Percentiles rank a stretch among this genome's conserved stretches.
phyloP scores from a whole-genome alignment of 768 basidiomycete genomes.

The Imleria badia region DNA sequence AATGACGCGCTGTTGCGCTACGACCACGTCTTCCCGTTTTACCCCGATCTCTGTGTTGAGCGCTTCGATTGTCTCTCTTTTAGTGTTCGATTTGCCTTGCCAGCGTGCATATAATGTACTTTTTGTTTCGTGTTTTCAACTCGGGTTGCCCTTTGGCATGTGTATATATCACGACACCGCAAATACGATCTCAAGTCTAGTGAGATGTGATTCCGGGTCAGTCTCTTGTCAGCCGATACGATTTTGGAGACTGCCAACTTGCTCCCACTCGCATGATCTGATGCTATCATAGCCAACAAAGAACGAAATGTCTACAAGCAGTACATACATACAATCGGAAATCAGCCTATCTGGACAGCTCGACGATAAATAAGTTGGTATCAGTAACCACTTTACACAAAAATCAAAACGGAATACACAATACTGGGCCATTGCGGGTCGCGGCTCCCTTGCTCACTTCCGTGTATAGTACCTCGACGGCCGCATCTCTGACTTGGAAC shows the following conservation, averaged over 20 bases:
- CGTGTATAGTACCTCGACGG: conserved; percentile 17
- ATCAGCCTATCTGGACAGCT: conserved; percentile 3
- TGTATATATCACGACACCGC: not conserved
- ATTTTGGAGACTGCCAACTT: no score
- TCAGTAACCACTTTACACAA: not conserved
- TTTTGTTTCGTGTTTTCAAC: conserved; percentile 17
- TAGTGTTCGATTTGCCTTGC: not conserved
- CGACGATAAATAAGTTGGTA: conserved; percentile 4
- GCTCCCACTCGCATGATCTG: no score
- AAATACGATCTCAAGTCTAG: not conserved
- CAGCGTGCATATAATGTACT: conserved; percentile 2
- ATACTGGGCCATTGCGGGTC: not conserved
- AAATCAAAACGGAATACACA: no score
- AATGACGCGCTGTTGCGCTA: not conserved
- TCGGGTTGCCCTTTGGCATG: not conserved
- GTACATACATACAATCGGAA: not conserved
- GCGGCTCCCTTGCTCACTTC: conserved; percentile 5
- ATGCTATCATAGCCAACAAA: not conserved
- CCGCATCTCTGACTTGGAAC: conserved; percentile 29
- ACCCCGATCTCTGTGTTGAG: not conserved
- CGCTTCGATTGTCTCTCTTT: not conserved
- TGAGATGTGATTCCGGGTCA: no score
- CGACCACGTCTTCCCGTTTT: not conserved
- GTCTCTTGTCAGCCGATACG: no score
- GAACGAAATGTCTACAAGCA: not conserved